A percentile compares a stretch with the other conserved stretches of the same genome.
Evolutionary conservation across 1,284 basidiomycete genomes (phyloP).

Genomic region (Boletus sp.): DNA sequence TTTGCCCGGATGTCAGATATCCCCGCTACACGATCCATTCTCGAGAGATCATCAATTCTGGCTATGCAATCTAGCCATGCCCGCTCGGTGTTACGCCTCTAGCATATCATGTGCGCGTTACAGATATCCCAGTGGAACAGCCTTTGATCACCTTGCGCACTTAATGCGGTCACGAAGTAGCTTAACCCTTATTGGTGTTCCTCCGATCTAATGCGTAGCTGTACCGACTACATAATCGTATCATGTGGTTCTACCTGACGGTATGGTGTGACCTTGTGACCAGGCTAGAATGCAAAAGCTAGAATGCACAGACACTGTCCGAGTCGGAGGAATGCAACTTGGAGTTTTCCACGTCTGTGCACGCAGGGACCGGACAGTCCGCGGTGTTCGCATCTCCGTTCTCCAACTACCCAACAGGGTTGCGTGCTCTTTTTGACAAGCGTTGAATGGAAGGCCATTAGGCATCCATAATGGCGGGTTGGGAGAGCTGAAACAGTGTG

Average conservation of each 20-base stretch:
- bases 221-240: background rate
- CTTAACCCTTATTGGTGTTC: slow-evolving; percentile 14
- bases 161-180: slow-evolving; percentile 8
- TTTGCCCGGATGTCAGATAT: background rate
- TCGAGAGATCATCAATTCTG: background rate
- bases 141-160: slow-evolving; percentile 3
- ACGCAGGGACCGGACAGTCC: slow-evolving; percentile 1
- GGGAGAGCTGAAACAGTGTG: slow-evolving; percentile 2
- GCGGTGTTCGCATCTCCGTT: slow-evolving; percentile 20
- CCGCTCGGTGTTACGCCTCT: background rate
- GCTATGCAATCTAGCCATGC: background rate
- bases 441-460: slow-evolving; percentile 5
- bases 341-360: slow-evolving; percentile 2
- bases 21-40: background rate
- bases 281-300: slow-evolving; percentile 2
- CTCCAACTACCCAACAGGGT: slow-evolving; percentile 1
- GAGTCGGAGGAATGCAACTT: slow-evolving; percentile 14
- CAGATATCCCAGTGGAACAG: slow-evolving; percentile 1
- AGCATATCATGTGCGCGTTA: background rate
- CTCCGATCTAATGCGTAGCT: slow-evolving; percentile 7
- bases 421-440: slow-evolving; percentile 3
- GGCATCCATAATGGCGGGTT: slow-evolving; percentile 3
- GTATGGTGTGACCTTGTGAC: slow-evolving; percentile 5
- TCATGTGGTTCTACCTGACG: slow-evolving; percentile 10
- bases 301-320: too few relatives aligned